Percentiles rank a stretch among this genome's conserved stretches.
phyloP scores from a whole-genome alignment of 129 eudicot species.

The Helichrysum umbraculigerum region DNA sequence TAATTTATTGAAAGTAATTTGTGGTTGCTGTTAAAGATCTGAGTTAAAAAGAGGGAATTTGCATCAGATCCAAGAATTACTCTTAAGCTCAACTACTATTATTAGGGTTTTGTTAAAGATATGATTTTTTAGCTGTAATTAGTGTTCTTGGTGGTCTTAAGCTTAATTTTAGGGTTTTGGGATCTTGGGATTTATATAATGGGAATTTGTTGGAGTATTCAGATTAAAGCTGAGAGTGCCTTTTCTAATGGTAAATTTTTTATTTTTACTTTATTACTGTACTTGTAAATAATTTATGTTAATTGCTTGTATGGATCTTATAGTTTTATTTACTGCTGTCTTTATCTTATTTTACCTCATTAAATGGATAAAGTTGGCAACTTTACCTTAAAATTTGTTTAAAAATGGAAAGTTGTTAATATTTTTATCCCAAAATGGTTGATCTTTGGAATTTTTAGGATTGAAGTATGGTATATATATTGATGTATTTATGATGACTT shows the following conservation, averaged over 20 bases:
- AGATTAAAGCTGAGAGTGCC: slow-evolving; percentile 60
- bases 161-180: slow-evolving; percentile 21
- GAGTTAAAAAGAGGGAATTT: slow-evolving; percentile 4
- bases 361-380: slow-evolving; percentile 11
- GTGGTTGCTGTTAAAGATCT: slow-evolving; percentile 9
- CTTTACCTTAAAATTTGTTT: background rate
- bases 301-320: background rate
- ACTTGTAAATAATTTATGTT: background rate
- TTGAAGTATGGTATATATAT: background rate
- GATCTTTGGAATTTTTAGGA: background rate
- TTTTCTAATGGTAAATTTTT: slow-evolving; percentile 41
- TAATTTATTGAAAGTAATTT: background rate
- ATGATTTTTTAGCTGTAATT: slow-evolving; percentile 22
- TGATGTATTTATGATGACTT: slow-evolving; percentile 2
- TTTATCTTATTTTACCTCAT: background rate
- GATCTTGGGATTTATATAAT: slow-evolving; percentile 31
- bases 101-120: slow-evolving; percentile 28
- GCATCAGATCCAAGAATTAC: slow-evolving; percentile 40
- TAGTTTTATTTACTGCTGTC: background rate
- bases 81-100: slow-evolving; percentile 15
- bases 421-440: background rate
- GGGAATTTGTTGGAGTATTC: slow-evolving; percentile 85
- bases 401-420: background rate
- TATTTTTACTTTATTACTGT: background rate
- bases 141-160: slow-evolving; percentile 17